Base-by-base conservation (phyloP, 805 yeast species). In the Wickerhamiella musiphila region DNA sequence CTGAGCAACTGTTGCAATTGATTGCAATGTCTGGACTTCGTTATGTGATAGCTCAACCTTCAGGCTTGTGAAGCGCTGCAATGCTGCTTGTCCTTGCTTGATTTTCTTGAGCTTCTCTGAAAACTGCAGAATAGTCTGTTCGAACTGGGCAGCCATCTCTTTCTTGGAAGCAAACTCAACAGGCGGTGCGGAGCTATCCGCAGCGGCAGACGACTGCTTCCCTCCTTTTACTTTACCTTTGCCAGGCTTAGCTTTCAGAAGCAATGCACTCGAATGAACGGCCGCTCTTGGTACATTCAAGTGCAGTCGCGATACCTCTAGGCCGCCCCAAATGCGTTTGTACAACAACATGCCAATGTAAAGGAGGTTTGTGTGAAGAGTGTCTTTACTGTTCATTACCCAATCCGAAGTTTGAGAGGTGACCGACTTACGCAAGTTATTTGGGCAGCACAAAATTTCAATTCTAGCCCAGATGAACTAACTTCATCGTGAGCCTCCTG, bases 71-170 rank as follows among this genome's bases (percentile, higher is more conserved):
- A 82, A 78, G 13, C 75, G 64, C 19, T 58, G 59, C 2, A 84
- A 73, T 43, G 73, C 73, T 3, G 79, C 61, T 34, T 66, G 68
- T 4, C 93, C 93, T 48, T 73, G 60, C 46, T 71, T 78, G 28
- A 71, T 57, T 38, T 74, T 82, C 29, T 65, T 65, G 20, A 76
- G 56, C 36, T 63, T 65, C 38, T 67, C 69, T 22, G 60, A 63
- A 12, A 64, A 54, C 20, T 56, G 63, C 10, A 47, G 49, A 43
- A 61, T 42, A 15, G 34, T 32, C 2, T 18, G 19, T n/a, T 40
- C 46, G 10, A 42, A 34, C 12, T 29, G 19, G 6, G n/a, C 21
- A 15, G 35, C 29, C 37, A 41, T 26, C 5, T 29, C 38, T 2
- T 23, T 23, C 7, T 15, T 41, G 29, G 16, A 35, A 31, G 17